phyloP scores from a whole-genome alignment of 495 filamentous ascomycete species.

The Viridothelium virens region DNA sequence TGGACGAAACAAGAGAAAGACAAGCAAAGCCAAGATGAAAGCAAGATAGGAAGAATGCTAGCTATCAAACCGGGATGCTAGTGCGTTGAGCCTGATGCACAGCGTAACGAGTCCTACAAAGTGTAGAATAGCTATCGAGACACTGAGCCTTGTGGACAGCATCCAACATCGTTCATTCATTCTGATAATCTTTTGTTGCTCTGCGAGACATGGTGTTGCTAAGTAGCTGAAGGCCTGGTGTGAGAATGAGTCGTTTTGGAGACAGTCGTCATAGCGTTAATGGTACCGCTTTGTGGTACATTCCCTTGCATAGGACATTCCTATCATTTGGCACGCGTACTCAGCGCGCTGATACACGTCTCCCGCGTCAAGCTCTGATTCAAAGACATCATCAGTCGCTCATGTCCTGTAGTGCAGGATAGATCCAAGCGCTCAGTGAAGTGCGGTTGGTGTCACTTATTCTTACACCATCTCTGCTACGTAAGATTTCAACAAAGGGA shows the following conservation, averaged over 20 bases:
- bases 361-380: neutral
- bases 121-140: too few species aligned
- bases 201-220: neutral
- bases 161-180: neutral
- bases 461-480: neutral
- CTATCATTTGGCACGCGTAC: neutral
- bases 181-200: neutral
- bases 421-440: too few species aligned
- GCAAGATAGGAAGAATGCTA: constrained; percentile 5
- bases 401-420: neutral
- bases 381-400: neutral
- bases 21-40: neutral
- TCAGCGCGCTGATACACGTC: neutral
- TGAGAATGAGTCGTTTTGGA: constrained; percentile 6
- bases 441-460: neutral
- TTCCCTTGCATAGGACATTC: constrained; percentile 6
- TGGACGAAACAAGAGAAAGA: constrained; percentile 12
- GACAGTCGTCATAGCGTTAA: neutral
- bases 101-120: neutral
- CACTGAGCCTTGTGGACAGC: too few species aligned
- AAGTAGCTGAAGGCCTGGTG: neutral
- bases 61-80: neutral
- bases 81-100: neutral
- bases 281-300: neutral
- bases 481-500: too few species aligned